phyloP scores from a whole-genome alignment of 257 asterid genomes.

The Solanum piurae region DNA sequence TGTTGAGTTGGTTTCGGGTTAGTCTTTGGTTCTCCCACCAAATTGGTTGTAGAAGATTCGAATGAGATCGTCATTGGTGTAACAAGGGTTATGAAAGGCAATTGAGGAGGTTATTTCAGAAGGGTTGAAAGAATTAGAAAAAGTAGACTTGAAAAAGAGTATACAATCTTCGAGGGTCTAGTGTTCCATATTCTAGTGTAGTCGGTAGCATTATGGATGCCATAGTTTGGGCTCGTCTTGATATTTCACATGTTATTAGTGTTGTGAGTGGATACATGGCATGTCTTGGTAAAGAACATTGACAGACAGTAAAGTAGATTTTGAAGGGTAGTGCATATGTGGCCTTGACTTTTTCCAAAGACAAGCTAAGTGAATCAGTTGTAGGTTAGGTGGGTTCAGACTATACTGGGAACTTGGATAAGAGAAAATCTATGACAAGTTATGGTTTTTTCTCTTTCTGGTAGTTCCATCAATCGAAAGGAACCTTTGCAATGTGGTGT shows the following conservation, averaged over 20 bases:
- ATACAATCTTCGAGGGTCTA: neutral
- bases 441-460: neutral
- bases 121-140: too few relatives aligned
- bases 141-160: neutral
- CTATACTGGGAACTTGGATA: neutral
- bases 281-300: neutral
- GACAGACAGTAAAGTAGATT: neutral
- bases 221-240: neutral
- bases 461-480: neutral
- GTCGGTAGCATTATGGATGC: neutral
- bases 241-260: neutral
- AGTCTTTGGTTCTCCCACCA: neutral
- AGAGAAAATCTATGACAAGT: neutral
- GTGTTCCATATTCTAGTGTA: neutral
- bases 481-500: neutral
- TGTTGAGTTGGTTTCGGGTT: too few relatives aligned
- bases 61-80: neutral
- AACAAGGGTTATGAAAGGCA: neutral
- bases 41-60: neutral
- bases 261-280: neutral
- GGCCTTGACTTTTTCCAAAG: neutral
- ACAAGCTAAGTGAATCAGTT: neutral
- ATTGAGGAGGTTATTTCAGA: neutral
- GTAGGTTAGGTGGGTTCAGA: neutral
- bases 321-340: neutral